Evolutionary conservation across 1,139 yeast species (phyloP).

Genomic region (Suhomyces guaymorum): DNA sequence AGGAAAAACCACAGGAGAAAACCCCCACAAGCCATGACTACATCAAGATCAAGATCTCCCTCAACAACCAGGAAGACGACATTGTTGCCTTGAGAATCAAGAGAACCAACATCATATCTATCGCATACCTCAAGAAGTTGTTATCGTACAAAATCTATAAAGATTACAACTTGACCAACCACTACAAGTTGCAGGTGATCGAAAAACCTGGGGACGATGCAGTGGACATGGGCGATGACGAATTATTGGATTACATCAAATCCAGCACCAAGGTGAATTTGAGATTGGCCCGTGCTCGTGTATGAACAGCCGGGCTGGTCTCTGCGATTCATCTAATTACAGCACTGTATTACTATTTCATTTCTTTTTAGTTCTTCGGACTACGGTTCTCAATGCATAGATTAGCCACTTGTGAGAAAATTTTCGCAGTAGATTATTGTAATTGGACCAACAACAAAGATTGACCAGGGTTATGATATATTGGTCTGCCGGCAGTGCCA

Average conservation of each 20-base stretch:
- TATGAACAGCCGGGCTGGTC: constrained; percentile 1
- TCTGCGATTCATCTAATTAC: too few species aligned
- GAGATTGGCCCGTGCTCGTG: constrained; percentile 26
- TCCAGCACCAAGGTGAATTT: constrained; percentile 30
- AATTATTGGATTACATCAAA: constrained; percentile 28
- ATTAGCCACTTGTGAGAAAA: too few species aligned
- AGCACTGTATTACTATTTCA: not conserved
- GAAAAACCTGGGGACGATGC: constrained; percentile 13
- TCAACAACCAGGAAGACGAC: constrained; percentile 35
- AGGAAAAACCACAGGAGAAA: constrained; percentile 1
- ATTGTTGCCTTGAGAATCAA: constrained; percentile 34
- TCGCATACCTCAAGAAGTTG: constrained; percentile 33
- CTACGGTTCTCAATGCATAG: too few species aligned
- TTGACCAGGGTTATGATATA: too few species aligned
- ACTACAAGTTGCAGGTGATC: constrained; percentile 27
- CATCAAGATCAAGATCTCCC: constrained; percentile 34
- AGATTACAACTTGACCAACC: constrained; percentile 32
- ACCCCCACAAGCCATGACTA: constrained; percentile 18
- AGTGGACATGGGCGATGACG: constrained; percentile 20
- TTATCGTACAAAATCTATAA: constrained; percentile 37
- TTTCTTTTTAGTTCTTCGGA: not conserved
- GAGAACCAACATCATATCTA: constrained; percentile 28
- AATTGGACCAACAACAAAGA: too few species aligned
- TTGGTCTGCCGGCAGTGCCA: too few species aligned
- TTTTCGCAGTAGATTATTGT: too few species aligned